phyloP scores from a whole-genome alignment of 352 stramenopile genomes.

The Discostella stelligera region DNA sequence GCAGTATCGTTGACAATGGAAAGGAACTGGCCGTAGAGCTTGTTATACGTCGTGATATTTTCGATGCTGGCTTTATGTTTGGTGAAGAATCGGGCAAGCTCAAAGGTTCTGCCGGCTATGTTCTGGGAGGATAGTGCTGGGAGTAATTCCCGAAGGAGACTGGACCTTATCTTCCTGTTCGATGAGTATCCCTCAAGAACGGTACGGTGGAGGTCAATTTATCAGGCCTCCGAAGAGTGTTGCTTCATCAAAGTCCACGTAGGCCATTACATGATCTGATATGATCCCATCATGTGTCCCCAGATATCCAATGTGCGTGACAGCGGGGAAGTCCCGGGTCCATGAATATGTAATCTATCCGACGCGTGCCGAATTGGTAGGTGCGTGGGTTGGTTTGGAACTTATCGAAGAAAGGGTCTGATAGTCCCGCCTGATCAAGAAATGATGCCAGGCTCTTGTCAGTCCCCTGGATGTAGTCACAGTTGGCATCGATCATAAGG shows the following conservation, averaged over 20 bases:
- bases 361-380: not conserved
- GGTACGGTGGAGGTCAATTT: not conserved
- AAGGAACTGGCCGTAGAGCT: not conserved
- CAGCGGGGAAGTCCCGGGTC: not conserved
- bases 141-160: not conserved
- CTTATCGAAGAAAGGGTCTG: conserved; percentile 4
- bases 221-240: not conserved
- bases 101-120: no score
- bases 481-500: conserved; percentile 35
- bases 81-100: not conserved
- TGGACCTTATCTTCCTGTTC: conserved; percentile 9
- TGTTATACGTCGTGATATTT: conserved; percentile 1
- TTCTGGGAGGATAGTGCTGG: no score
- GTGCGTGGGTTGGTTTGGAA: not conserved
- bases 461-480: not conserved
- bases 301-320: not conserved
- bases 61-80: not conserved
- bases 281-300: conserved; percentile 6
- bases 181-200: conserved; percentile 8
- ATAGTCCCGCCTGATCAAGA: not conserved
- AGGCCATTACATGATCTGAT: conserved; percentile 12
- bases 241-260: conserved; percentile 1
- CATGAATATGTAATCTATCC: conserved; percentile 12
- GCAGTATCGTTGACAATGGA: not conserved
- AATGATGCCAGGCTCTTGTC: conserved; percentile 6